These are phyloP conservation scores for Cytospora piceae DNA, from an alignment of 2,329 filamentous ascomycete genomes.

Conservation along the genomic window DNA sequence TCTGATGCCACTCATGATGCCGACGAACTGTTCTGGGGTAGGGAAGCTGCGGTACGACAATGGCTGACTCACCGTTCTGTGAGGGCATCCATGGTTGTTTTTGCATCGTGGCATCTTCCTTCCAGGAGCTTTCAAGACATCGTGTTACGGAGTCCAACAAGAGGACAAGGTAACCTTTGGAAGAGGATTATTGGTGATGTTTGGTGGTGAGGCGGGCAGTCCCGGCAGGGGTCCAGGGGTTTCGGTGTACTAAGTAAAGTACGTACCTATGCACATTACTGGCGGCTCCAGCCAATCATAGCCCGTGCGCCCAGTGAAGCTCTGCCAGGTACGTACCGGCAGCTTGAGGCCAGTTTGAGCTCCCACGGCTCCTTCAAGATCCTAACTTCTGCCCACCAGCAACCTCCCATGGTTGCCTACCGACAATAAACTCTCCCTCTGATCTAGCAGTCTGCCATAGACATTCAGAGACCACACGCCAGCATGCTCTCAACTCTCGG, in stretches of 20 bases:
- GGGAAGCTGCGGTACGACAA: too few relatives aligned
- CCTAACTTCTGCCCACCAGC: neutral
- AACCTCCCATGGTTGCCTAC: neutral
- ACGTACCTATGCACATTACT: neutral
- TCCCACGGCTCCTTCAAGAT: conserved; percentile 3
- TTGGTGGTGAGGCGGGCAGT: neutral
- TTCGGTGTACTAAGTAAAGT: neutral
- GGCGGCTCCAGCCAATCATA: neutral
- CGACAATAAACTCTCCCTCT: neutral
- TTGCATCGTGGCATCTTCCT: too few relatives aligned
- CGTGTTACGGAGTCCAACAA: too few relatives aligned
- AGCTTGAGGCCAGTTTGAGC: conserved; percentile 21
- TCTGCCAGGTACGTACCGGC: neutral
- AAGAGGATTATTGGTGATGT: neutral
- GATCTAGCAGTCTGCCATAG: conserved; percentile 18
- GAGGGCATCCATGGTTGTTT: too few relatives aligned
- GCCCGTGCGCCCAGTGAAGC: neutral
- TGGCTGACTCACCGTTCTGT: too few relatives aligned
- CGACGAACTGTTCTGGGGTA: too few relatives aligned
- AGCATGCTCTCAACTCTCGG: conserved; percentile 70
- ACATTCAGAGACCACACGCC: conserved; percentile 14
- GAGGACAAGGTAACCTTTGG: too few relatives aligned
- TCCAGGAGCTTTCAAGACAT: too few relatives aligned
- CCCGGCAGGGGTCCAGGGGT: neutral
- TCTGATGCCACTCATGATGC: too few relatives aligned